Evolutionary conservation across 495 filamentous ascomycete species (phyloP).

Genomic region (Platismatia glauca): DNA sequence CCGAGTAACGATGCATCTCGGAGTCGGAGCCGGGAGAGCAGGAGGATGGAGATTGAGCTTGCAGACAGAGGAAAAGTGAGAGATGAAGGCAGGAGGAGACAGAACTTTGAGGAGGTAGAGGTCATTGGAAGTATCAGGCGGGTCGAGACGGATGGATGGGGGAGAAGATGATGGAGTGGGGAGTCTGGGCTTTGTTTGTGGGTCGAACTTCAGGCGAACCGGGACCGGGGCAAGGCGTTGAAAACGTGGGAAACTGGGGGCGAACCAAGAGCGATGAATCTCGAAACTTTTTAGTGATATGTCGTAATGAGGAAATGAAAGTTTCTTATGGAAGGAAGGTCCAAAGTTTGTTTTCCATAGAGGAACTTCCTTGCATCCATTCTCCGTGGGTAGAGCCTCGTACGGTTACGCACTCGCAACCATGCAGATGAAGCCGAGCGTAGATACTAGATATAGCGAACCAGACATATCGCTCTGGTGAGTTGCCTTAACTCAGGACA

Average conservation of each 20-base stretch:
- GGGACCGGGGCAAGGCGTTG: neutral
- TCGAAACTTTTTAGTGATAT: neutral
- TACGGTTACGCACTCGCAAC: too few relatives aligned
- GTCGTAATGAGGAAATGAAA: neutral
- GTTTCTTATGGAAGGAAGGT: neutral
- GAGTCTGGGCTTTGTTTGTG: neutral
- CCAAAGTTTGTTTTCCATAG: too few relatives aligned
- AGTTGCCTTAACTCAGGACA: too few relatives aligned
- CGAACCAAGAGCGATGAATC: neutral
- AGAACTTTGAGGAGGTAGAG: slow-evolving; percentile 16
- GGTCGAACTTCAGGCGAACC: neutral
- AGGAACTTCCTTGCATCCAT: too few relatives aligned
- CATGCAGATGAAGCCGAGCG: too few relatives aligned
- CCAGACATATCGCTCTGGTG: too few relatives aligned
- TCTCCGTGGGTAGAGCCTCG: too few relatives aligned
- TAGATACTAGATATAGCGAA: too few relatives aligned
- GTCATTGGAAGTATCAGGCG: slow-evolving; percentile 15
- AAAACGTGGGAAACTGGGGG: neutral
- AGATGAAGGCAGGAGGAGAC: neutral
- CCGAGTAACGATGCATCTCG: slow-evolving; percentile 4
- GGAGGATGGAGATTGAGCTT: slow-evolving; percentile 23
- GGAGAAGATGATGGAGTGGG: neutral
- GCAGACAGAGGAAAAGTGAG: slow-evolving; percentile 7
- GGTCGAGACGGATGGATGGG: slow-evolving; percentile 22
- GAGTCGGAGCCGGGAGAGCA: slow-evolving; percentile 21